A percentile compares a stretch with the other conserved stretches of the same genome.
These are phyloP conservation scores for Cercospora berteroae DNA, from an alignment of 2,329 filamentous ascomycete genomes.

Conservation along the genomic window DNA sequence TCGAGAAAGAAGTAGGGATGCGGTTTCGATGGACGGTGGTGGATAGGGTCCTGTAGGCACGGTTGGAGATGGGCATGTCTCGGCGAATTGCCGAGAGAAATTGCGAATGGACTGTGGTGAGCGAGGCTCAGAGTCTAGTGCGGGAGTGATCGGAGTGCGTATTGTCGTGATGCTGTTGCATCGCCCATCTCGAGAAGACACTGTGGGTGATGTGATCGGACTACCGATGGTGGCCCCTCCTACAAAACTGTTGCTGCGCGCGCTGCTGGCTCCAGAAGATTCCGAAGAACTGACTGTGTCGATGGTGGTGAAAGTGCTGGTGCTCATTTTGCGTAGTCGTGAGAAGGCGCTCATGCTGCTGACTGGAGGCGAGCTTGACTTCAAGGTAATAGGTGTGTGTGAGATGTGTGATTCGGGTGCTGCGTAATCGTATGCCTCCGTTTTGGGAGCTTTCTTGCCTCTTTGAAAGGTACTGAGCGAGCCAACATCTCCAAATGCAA, in stretches of 20 bases:
- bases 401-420: slow-evolving; percentile 63
- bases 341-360: slow-evolving; percentile 33
- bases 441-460: slow-evolving; percentile 58
- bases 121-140: slow-evolving; percentile 13
- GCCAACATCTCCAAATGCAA: slow-evolving; percentile 65
- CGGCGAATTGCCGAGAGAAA: slow-evolving; percentile 27
- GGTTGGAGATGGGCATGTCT: slow-evolving; percentile 18
- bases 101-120: slow-evolving; percentile 30
- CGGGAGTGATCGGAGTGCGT: slow-evolving; percentile 22
- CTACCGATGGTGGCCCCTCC: slow-evolving; percentile 21
- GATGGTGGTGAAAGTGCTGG: slow-evolving; percentile 22
- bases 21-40: slow-evolving; percentile 14
- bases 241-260: slow-evolving; percentile 33
- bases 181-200: slow-evolving; percentile 18
- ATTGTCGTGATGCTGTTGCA: slow-evolving; percentile 30
- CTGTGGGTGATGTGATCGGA: slow-evolving; percentile 28
- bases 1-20: slow-evolving; percentile 22
- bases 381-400: slow-evolving; percentile 42
- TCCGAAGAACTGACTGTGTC: slow-evolving; percentile 34
- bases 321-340: slow-evolving; percentile 35
- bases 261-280: slow-evolving; percentile 33
- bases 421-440: slow-evolving; percentile 70
- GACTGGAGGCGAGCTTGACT: slow-evolving; percentile 31
- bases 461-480: slow-evolving; percentile 50
- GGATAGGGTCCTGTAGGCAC: slow-evolving; percentile 19